A percentile compares a stretch with the other conserved stretches of the same genome.
These are phyloP conservation scores for Akebia trifoliata DNA, from an alignment of 164 flowering plant genomes.

Conservation along the genomic window DNA sequence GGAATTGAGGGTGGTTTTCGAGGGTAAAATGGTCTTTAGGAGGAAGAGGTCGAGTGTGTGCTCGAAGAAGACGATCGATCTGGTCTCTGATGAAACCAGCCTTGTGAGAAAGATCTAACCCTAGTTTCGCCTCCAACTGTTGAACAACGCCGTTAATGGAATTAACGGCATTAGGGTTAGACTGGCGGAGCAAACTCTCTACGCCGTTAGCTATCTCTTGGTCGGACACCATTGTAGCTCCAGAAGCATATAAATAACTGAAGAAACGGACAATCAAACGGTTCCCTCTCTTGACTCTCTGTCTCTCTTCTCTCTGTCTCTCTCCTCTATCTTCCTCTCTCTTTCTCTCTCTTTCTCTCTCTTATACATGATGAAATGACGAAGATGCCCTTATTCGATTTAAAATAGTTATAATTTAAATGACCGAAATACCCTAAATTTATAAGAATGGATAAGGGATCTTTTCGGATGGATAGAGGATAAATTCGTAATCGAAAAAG, in stretches of 20 bases:
- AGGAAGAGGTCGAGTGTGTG: conserved; percentile 15
- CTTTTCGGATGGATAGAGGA: not conserved
- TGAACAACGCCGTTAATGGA: conserved; percentile 52
- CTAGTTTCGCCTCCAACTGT: conserved; percentile 56
- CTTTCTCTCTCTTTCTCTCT: conserved; percentile 7
- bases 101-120: conserved; percentile 56
- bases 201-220: conserved; percentile 62
- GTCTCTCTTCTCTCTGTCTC: conserved; percentile 3
- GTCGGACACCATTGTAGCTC: conserved; percentile 52
- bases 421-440: not conserved
- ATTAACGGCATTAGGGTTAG: conserved; percentile 40
- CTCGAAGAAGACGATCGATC: conserved; percentile 41
- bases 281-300: conserved; percentile 10
- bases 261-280: conserved; percentile 13
- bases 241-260: conserved; percentile 17
- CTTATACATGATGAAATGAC: conserved; percentile 12
- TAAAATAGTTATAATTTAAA: not conserved
- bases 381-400: not conserved
- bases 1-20: conserved; percentile 24
- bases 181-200: conserved; percentile 50
- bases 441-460: not conserved
- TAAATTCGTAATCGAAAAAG: not conserved
- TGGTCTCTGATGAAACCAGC: conserved; percentile 56
- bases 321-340: conserved; percentile 14
- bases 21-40: conserved; percentile 33